Conservation (phyloP, 495 filamentous ascomycete species). For the Wilcoxina mikolae region DNA sequence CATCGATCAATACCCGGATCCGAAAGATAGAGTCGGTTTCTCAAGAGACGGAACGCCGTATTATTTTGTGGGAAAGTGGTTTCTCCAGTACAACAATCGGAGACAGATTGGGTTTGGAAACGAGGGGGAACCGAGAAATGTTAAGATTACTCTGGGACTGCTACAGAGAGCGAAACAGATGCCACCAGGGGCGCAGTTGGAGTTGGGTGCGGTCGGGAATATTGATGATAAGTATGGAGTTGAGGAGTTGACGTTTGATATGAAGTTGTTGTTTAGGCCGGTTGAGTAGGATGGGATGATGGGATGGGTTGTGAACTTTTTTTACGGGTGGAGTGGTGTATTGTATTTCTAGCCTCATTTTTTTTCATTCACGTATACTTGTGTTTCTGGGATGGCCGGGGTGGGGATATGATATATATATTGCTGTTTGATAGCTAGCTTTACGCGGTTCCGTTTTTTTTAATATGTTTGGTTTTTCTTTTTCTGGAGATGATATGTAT, state of each 20-base stretch:
- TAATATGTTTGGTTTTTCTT: no score
- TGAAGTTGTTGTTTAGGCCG: slow-evolving; percentile 49
- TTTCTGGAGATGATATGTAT: no score
- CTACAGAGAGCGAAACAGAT: background rate
- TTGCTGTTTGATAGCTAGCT: no score
- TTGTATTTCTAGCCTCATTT: no score
- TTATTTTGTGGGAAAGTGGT: background rate
- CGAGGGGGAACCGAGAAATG: background rate
- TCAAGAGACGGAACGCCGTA: background rate
- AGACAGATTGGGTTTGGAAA: background rate
- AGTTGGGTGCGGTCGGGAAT: slow-evolving; percentile 42
- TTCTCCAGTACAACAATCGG: background rate
- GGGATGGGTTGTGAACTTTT: background rate
- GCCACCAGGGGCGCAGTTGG: background rate
- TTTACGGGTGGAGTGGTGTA: no score
- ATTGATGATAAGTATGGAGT: slow-evolving; percentile 47
- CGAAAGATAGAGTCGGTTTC: background rate
- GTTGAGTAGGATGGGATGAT: background rate
- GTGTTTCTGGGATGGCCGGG: no score
- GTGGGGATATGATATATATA: no score
- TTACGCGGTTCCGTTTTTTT: no score
- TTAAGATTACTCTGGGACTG: background rate
- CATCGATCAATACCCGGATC: background rate
- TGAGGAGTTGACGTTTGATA: slow-evolving; percentile 47
- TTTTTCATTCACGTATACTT: no score